Evolutionary conservation across 2,329 filamentous ascomycete species (phyloP), one percentile per base, ranked within the genome.

Genomic region (Phyllosticta citribraziliensis): DNA sequence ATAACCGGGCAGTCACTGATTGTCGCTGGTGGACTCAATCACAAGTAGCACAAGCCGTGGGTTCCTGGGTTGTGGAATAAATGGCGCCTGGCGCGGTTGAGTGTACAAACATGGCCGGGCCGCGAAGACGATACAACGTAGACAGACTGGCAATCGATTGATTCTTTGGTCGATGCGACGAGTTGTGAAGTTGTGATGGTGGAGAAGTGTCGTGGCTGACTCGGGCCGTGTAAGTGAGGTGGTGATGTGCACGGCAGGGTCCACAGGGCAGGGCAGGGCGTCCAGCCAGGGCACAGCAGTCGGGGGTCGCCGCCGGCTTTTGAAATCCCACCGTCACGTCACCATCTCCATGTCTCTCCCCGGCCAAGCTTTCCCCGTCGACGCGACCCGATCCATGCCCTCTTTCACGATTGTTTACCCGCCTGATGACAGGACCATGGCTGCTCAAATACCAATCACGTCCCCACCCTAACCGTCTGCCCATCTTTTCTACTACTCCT

Each of bases 1-100:
- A 65, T 64, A 55, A 69, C 68, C 10, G 68, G 68, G 0, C 68
- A 69, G 52, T 68, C 66, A 56, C 53, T 69, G 10, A 20, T 69
- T 1, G 55, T 69, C 35, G 66, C 68, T 19, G 68, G 67, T 35
- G 68, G 68, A n/a, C 53, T 69, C 30, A 68, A 67, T 55, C 66
- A 70, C 55, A 67, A 69, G 50, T 69, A 60, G 62, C 2, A n/a
- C 12, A n/a, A 47, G 6, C 4, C 17, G 17, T n/a, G 40, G 6
- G 40, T n/a, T n/a, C 14, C 17, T 19, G 40, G 17, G n/a, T 9
- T 3, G 40, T 19, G 40, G 17, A 14, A 47, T 47, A 5, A 47
- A 47, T n/a, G 40, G 40, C 40, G 40, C n/a, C n/a, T n/a, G 40
- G 40, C 9, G 40, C 40, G 40, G 14, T 19, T n/a, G 17, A 2